These are phyloP conservation scores for Stephania japonica DNA, from an alignment of 164 flowering plant species.

Conservation along the genomic window DNA sequence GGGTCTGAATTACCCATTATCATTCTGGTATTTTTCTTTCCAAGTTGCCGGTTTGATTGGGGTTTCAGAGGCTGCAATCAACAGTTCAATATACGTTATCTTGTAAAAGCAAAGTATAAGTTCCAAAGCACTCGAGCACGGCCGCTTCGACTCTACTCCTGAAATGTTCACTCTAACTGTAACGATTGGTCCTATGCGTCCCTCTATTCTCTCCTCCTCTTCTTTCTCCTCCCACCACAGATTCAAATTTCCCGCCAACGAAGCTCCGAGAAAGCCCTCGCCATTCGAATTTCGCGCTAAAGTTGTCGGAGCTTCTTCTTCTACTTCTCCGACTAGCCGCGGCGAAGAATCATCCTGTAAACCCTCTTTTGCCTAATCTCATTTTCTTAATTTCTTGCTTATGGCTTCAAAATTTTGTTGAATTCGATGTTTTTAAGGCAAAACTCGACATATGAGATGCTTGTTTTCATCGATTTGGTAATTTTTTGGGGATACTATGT, in stretches of 20 bases:
- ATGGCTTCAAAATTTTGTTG: background rate
- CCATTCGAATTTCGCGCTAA: slow-evolving; percentile 14
- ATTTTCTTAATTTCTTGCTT: background rate
- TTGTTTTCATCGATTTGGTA: background rate
- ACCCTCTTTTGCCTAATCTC: background rate
- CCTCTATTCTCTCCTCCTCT: background rate
- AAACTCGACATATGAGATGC: background rate
- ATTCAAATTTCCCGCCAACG: slow-evolving; percentile 17
- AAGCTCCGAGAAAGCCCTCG: background rate
- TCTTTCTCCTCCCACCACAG: slow-evolving; percentile 6
- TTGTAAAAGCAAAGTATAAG: no score
- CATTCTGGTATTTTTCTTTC: no score
- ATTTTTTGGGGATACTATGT: background rate
- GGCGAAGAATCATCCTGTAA: slow-evolving; percentile 9
- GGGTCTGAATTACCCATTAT: no score
- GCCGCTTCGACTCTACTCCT: background rate
- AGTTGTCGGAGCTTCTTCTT: slow-evolving; percentile 5
- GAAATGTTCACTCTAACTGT: background rate
- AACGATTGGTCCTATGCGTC: background rate
- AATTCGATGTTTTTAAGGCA: background rate
- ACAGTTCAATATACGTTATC: no score
- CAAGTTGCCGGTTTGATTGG: no score
- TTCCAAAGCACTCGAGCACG: no score
- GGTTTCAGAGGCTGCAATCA: no score
- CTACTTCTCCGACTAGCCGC: background rate